Conservation (phyloP, 768 basidiomycete genomes). For the Fibroporia radiculosa region DNA sequence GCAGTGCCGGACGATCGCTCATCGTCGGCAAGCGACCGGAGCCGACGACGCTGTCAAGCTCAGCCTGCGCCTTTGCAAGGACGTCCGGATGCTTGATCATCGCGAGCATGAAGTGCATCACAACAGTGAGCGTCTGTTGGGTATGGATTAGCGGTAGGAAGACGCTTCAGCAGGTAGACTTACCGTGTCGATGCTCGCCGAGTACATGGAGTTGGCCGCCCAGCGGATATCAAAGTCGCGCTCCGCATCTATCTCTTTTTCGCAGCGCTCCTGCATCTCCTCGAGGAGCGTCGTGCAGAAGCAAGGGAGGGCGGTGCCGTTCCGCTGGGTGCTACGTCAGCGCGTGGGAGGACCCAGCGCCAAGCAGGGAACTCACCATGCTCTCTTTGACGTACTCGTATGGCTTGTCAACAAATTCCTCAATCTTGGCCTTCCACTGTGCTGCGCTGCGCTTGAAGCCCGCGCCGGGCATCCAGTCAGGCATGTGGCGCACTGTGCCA, state of each 20-base stretch:
- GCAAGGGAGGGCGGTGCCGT: conserved; percentile 31
- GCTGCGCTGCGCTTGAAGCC: conserved; percentile 56
- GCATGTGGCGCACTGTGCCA: conserved; percentile 45
- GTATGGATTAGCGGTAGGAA: neutral
- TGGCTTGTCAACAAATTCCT: conserved; percentile 56
- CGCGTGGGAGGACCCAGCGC: too few species aligned
- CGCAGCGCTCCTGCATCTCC: conserved; percentile 25
- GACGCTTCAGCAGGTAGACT: conserved; percentile 3
- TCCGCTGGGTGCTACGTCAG: conserved; percentile 24
- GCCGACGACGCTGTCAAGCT: conserved; percentile 57
- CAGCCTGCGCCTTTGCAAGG: conserved; percentile 50
- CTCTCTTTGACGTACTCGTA: conserved; percentile 50
- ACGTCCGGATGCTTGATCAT: conserved; percentile 56
- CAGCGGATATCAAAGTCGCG: conserved; percentile 68
- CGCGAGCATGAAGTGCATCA: conserved; percentile 57
- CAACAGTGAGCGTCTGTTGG: conserved; percentile 43
- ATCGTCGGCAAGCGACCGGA: conserved; percentile 50
- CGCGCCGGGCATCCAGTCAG: conserved; percentile 60
- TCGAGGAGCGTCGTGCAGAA: conserved; percentile 49
- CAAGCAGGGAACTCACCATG: conserved; percentile 38
- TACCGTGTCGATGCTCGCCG: conserved; percentile 57
- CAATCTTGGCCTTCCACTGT: conserved; percentile 55
- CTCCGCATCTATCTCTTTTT: conserved; percentile 20
- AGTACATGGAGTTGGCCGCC: conserved; percentile 80
- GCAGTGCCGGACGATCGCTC: conserved; percentile 45